Conservation (phyloP, 495 filamentous ascomycete genomes). For the Venustampulla echinocandica region DNA sequence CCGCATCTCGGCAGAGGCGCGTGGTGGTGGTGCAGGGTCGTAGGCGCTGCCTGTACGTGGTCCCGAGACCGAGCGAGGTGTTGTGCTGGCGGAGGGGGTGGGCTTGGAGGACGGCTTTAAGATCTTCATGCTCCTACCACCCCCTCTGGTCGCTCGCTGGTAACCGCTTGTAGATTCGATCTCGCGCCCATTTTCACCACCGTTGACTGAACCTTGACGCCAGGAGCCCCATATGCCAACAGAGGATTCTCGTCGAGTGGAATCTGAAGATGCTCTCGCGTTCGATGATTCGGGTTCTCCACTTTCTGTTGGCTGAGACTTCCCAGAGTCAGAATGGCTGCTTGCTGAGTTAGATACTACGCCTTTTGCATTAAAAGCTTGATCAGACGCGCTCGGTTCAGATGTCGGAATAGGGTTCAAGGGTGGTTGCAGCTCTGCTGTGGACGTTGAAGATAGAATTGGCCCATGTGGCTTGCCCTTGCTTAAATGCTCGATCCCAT, state of each 20-base stretch:
- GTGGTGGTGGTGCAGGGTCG: slow-evolving; percentile 31
- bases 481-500: background rate
- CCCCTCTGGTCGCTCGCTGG: slow-evolving; percentile 43
- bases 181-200: slow-evolving; percentile 9
- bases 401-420: slow-evolving; percentile 7
- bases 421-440: slow-evolving; percentile 8
- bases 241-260: slow-evolving; percentile 32
- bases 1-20: slow-evolving; percentile 23
- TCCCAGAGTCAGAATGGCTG: slow-evolving; percentile 26
- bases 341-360: slow-evolving; percentile 28
- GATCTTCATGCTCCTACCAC: slow-evolving; percentile 64
- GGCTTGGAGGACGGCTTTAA: slow-evolving; percentile 54
- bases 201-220: slow-evolving; percentile 47
- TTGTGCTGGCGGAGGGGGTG: slow-evolving; percentile 34
- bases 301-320: slow-evolving; percentile 25
- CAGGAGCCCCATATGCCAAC: slow-evolving; percentile 58
- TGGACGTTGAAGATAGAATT: background rate
- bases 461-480: slow-evolving; percentile 3
- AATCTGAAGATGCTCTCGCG: slow-evolving; percentile 25
- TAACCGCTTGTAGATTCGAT: slow-evolving; percentile 38
- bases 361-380: slow-evolving; percentile 24
- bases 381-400: slow-evolving; percentile 3
- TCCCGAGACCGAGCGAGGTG: slow-evolving; percentile 7
- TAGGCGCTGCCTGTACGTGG: slow-evolving; percentile 38
- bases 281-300: slow-evolving; percentile 26